phyloP scores from a whole-genome alignment of 108 stramenopile species.

The Skeletonema marinoi region DNA sequence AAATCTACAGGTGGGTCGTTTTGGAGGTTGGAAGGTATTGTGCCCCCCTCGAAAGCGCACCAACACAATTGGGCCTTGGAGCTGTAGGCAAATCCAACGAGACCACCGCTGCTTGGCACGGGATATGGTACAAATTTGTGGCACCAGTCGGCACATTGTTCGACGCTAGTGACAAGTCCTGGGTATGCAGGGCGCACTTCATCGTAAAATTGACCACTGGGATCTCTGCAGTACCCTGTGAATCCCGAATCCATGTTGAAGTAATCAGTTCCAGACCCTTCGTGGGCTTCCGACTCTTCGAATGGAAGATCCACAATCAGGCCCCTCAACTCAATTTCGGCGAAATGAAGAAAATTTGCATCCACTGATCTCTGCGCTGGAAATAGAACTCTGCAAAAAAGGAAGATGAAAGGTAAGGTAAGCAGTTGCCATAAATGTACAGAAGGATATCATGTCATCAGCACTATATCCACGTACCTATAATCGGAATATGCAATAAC shows the following conservation, averaged over 20 bases:
- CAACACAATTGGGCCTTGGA: neutral
- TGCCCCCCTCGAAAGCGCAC: neutral
- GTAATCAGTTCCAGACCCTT: neutral
- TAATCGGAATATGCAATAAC: slow-evolving; percentile 7
- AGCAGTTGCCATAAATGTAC: neutral
- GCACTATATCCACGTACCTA: neutral
- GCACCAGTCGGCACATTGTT: neutral
- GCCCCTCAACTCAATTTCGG: neutral
- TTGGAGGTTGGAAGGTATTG: neutral
- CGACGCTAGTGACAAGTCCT: neutral
- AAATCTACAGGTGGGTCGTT: neutral
- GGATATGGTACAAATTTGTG: neutral
- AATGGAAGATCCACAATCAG: neutral
- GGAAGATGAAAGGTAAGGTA: neutral
- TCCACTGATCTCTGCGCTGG: neutral
- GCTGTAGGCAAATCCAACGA: slow-evolving; percentile 6
- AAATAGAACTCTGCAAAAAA: neutral
- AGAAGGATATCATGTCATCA: neutral
- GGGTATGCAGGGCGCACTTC: neutral
- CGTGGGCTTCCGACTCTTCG: neutral
- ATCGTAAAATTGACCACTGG: neutral
- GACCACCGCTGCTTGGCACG: neutral
- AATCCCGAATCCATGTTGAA: neutral
- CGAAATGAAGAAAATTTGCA: neutral
- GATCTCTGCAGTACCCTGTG: neutral